Conservation (phyloP, 2,329 filamentous ascomycete genomes). For the Xylariales sp. region DNA sequence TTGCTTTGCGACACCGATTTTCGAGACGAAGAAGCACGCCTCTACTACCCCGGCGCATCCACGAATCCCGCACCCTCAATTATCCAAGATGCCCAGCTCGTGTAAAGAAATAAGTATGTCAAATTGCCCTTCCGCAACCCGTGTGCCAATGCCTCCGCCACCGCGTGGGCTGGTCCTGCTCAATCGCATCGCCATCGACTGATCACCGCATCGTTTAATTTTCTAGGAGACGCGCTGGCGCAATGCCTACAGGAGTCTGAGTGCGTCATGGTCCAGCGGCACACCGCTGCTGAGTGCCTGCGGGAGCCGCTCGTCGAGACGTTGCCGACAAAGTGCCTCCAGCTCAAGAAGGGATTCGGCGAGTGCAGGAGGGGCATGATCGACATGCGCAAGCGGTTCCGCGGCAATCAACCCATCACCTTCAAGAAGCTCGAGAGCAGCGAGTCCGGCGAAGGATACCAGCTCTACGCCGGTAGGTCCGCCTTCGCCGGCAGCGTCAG, state of each 20-base stretch:
- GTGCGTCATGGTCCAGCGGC: slow-evolving; percentile 89
- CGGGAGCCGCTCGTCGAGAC: slow-evolving; percentile 75
- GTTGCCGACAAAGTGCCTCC: slow-evolving; percentile 83
- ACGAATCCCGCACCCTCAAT: neutral
- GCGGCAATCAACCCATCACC: slow-evolving; percentile 83
- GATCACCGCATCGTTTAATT: neutral
- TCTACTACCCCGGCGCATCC: neutral
- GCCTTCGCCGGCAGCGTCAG: slow-evolving; percentile 63
- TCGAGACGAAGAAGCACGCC: too few species aligned
- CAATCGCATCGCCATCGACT: neutral
- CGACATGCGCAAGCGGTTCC: slow-evolving; percentile 98
- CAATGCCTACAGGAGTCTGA: slow-evolving; percentile 94
- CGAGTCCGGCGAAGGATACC: slow-evolving; percentile 56
- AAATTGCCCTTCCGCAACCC: too few species aligned
- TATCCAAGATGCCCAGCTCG: slow-evolving; percentile 73
- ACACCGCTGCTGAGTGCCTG: slow-evolving; percentile 84
- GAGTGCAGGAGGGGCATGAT: slow-evolving; percentile 96
- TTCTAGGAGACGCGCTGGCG: slow-evolving; percentile 80
- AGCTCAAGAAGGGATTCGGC: slow-evolving; percentile 87
- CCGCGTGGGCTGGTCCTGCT: slow-evolving; percentile 6
- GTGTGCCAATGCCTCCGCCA: too few species aligned
- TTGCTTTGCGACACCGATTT: too few species aligned
- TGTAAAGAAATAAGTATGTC: slow-evolving; percentile 92
- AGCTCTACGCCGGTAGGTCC: slow-evolving; percentile 75
- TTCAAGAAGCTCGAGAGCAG: slow-evolving; percentile 57